Evolutionary conservation across 2,329 filamentous ascomycete genomes (phyloP).

Genomic region (Xylaria sp.): DNA sequence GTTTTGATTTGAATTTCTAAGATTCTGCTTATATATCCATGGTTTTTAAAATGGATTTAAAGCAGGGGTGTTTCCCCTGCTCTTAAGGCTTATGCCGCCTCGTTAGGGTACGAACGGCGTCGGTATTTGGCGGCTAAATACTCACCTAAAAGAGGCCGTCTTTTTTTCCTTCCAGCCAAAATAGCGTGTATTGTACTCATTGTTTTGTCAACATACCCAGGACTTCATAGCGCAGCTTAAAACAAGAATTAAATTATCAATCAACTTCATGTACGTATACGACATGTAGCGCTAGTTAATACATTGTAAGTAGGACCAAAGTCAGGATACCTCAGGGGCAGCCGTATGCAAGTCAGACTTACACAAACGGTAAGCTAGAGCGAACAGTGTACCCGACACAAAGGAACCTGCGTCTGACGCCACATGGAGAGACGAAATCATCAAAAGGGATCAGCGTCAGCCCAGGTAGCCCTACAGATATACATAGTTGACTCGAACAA

Average conservation of each 20-base stretch:
- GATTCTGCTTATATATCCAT: background rate
- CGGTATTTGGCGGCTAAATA: constrained; percentile 13
- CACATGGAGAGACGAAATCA: constrained; percentile 10
- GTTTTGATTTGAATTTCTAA: constrained; percentile 32
- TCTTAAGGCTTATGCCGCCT: constrained; percentile 16
- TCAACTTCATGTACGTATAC: background rate
- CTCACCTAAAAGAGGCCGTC: constrained; percentile 7
- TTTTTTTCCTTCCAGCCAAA: background rate
- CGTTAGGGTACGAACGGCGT: constrained; percentile 5
- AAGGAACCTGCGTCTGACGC: constrained; percentile 23
- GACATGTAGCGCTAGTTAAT: background rate
- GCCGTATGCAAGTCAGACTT: constrained; percentile 2
- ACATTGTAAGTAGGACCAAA: background rate
- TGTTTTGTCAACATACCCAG: constrained; percentile 12
- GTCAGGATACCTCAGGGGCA: background rate
- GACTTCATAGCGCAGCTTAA: constrained; percentile 1
- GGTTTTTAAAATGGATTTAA: background rate
- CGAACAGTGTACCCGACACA: constrained; percentile 20
- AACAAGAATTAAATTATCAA: constrained; percentile 7
- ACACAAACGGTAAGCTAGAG: background rate
- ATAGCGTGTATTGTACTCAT: constrained; percentile 3
- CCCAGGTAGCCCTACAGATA: background rate
- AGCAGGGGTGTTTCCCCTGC: background rate
- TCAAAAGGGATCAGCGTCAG: constrained; percentile 13
- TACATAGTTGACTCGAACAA: background rate